phyloP scores from a whole-genome alignment of 768 basidiomycete species.

The Auricularia sp. region DNA sequence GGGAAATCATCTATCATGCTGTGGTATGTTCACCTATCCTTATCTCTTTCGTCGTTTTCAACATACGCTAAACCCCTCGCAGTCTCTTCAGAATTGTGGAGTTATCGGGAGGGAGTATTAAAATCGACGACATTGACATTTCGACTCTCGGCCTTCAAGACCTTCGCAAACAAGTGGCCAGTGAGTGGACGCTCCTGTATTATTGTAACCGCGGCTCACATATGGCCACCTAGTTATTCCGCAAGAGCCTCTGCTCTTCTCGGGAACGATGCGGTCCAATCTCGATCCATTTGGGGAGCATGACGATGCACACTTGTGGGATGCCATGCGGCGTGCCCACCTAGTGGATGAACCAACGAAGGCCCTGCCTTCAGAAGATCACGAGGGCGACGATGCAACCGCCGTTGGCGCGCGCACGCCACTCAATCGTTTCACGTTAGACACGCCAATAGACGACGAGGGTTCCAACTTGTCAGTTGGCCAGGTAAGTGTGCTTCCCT shows the following conservation, averaged over 20 bases:
- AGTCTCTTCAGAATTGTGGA: constrained; percentile 65
- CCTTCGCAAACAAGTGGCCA: constrained; percentile 47
- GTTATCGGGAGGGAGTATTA: constrained; percentile 46
- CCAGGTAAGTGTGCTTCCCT: constrained; percentile 10
- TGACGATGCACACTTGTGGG: constrained; percentile 57
- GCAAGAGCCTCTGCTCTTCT: constrained; percentile 55
- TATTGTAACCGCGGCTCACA: neutral
- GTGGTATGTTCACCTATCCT: constrained; percentile 16
- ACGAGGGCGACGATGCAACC: constrained; percentile 12
- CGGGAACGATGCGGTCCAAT: constrained; percentile 35
- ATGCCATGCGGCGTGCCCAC: constrained; percentile 58
- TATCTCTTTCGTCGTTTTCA: neutral
- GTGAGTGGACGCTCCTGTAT: constrained; percentile 7
- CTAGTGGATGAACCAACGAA: constrained; percentile 21
- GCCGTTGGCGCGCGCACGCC: constrained; percentile 7
- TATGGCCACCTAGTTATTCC: constrained; percentile 38
- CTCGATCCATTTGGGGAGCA: constrained; percentile 50
- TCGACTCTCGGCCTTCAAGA: constrained; percentile 56
- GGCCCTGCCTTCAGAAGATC: constrained; percentile 19
- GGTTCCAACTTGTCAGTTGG: constrained; percentile 25
- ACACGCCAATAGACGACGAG: constrained; percentile 31
- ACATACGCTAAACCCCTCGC: constrained; percentile 27
- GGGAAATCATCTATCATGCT: constrained; percentile 32
- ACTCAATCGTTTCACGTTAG: constrained; percentile 26
- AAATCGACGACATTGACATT: constrained; percentile 63